Evolutionary conservation across 768 basidiomycete species (phyloP).

Genomic region (Sistotremastrum niveocremeum): DNA sequence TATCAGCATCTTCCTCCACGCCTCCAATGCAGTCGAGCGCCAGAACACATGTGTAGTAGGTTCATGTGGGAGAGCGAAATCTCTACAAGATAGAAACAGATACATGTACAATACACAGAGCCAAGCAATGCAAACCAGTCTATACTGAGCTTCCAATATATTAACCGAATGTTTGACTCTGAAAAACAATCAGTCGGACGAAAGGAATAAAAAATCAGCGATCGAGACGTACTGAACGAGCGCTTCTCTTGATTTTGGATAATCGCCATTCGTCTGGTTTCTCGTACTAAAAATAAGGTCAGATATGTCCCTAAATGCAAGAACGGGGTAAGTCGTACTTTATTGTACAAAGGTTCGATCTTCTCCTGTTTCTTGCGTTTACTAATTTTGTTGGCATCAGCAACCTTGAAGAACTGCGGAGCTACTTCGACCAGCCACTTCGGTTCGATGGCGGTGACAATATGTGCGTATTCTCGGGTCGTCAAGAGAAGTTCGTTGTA

Average conservation of each 20-base stretch:
- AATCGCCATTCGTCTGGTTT: conserved; percentile 91
- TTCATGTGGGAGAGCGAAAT: no score
- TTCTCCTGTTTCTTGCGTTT: conserved; percentile 94
- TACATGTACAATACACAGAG: no score
- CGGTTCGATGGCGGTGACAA: conserved; percentile 90
- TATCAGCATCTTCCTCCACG: no score
- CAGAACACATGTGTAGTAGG: no score
- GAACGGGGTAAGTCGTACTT: conserved; percentile 23
- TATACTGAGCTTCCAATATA: neutral
- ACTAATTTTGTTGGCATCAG: conserved; percentile 94
- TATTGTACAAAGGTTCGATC: conserved; percentile 92
- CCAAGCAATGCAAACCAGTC: no score
- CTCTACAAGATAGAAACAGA: no score
- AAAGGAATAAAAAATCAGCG: neutral
- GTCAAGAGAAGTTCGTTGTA: conserved; percentile 95
- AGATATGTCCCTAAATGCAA: neutral
- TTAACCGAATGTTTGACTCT: conserved; percentile 89
- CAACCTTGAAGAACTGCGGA: conserved; percentile 97
- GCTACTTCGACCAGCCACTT: conserved; percentile 98
- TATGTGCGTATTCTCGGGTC: conserved; percentile 89
- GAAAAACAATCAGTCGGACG: conserved; percentile 12
- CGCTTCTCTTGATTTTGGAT: conserved; percentile 84
- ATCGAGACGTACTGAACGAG: conserved; percentile 48
- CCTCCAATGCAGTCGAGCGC: no score
- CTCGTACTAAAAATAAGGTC: conserved; percentile 69